phyloP scores from a whole-genome alignment of 495 filamentous ascomycete genomes.

The Daldinia grandis region DNA sequence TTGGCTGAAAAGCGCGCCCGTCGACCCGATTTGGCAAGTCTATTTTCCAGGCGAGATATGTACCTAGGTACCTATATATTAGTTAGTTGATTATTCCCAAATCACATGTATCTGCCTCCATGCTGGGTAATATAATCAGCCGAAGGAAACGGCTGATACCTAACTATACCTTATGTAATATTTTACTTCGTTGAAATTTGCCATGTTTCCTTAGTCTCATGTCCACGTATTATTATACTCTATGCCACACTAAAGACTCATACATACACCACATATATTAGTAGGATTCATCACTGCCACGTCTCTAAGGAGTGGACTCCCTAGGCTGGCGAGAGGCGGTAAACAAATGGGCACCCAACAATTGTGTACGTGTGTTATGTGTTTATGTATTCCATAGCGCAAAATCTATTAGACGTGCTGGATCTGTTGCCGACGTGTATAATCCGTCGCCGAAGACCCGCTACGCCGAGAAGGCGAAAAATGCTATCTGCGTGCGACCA shows the following conservation, averaged over 20 bases:
- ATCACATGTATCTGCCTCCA: conserved; percentile 31
- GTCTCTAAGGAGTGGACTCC: conserved; percentile 1
- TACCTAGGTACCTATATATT: no score
- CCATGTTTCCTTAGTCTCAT: not conserved
- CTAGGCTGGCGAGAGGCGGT: not conserved
- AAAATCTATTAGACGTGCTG: conserved; percentile 34
- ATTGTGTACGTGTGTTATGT: conserved; percentile 1
- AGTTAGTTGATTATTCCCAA: not conserved
- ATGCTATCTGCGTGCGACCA: conserved; percentile 18
- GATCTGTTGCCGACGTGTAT: not conserved
- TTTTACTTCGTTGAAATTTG: not conserved
- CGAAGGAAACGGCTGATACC: not conserved
- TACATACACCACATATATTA: not conserved
- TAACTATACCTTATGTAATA: not conserved
- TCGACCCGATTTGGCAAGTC: conserved; percentile 39
- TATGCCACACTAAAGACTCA: not conserved
- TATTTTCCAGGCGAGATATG: not conserved
- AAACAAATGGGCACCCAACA: not conserved
- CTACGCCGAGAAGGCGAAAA: conserved; percentile 16
- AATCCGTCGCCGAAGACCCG: conserved; percentile 11
- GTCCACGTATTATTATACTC: no score
- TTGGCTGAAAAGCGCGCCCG: conserved; percentile 17
- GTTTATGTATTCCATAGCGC: conserved; percentile 21
- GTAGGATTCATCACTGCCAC: conserved; percentile 1
- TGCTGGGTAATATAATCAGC: conserved; percentile 12